Evolutionary conservation across 495 filamentous ascomycete genomes (phyloP), one percentile per base, ranked within the genome.

Genomic region (Penicillium salamii): DNA sequence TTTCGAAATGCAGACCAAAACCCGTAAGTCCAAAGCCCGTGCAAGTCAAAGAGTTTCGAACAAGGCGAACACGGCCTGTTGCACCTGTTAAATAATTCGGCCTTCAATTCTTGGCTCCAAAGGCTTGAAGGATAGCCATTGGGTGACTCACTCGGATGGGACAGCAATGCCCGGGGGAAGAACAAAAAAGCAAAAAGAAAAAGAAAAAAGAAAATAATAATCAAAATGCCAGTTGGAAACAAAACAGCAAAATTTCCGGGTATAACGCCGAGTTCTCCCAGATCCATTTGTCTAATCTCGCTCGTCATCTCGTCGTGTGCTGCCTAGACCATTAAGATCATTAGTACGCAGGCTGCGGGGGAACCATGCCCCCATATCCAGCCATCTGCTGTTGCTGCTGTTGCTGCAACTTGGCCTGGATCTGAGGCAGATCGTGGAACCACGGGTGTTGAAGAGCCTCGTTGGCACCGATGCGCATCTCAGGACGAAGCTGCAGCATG

Each of bases 401-500:
- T 54, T 66, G 72, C 48, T 74, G 77, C 58, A 79, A 67, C 50
- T 80, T 76, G 23, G 72, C 66, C 50, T 78, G 74, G 44, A 79
- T 41, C 43, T 75, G 73, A 5, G 76, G 68, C 31, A 86, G 64
- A 63, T 86, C 85, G 51, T 78, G 70, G 69, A 98, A 98, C 93
- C 93, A 98, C 2, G 83, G 87, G 66, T 98, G 95, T 52, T 82
- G 77, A 43, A 97, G 71, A 3, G 92, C 92, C 49, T 91, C 87
- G 49, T 82, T 72, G 8, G 93, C 93, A 46, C 85, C 87, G 58
- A 95, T 86, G 23, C 93, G 82, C 75, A 95, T 87, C 63, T 98
- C 93, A 5, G 93, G 93, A 31, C 93, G 81, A 28, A 97, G 73
- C 58, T 97, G 91, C 28, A 98, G 79, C 93, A 97, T 96, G 19